Evolutionary conservation across 2,329 filamentous ascomycete species (phyloP).

Genomic region (Neonectria ditissima): DNA sequence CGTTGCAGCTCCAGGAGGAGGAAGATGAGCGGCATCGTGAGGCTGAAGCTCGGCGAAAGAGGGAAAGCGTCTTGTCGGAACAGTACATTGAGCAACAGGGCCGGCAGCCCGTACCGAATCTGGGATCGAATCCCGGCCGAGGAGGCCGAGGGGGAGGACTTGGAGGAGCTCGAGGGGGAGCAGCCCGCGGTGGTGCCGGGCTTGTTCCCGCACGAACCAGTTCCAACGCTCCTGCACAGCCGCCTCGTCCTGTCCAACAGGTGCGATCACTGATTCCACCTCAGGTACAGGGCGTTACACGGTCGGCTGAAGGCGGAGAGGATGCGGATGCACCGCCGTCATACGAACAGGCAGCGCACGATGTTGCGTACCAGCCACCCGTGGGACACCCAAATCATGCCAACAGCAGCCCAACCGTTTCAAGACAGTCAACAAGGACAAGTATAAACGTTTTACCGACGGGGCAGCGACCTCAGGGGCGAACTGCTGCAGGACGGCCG

Average conservation of each 20-base stretch:
- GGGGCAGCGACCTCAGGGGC: conserved; percentile 34
- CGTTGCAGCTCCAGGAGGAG: conserved; percentile 93
- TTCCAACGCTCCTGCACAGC: conserved; percentile 34
- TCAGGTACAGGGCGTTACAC: conserved; percentile 51
- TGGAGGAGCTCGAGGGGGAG: conserved; percentile 27
- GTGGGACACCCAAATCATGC: conserved; percentile 63
- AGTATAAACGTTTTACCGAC: conserved; percentile 24
- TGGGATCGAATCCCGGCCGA: conserved; percentile 24
- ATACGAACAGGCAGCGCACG: conserved; percentile 68
- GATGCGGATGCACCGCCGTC: conserved; percentile 68
- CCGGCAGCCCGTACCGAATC: conserved; percentile 47
- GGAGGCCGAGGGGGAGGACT: conserved; percentile 36
- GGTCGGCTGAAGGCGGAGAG: conserved; percentile 56
- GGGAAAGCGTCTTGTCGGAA: conserved; percentile 77
- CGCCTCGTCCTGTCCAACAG: conserved; percentile 41
- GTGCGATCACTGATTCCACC: conserved; percentile 57
- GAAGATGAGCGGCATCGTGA: conserved; percentile 84
- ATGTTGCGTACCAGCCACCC: conserved; percentile 64
- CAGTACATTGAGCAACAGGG: conserved; percentile 77
- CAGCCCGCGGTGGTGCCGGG: conserved; percentile 25
- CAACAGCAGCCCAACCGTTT: conserved; percentile 47
- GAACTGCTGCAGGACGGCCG: conserved; percentile 40
- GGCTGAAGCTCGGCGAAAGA: conserved; percentile 70
- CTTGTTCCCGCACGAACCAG: conserved; percentile 41
- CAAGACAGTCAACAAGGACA: conserved; percentile 40